Evolutionary conservation across 176 grass and related monocot genomes (phyloP), one percentile per base, ranked within the genome.

Genomic region (Oryza brachyantha): DNA sequence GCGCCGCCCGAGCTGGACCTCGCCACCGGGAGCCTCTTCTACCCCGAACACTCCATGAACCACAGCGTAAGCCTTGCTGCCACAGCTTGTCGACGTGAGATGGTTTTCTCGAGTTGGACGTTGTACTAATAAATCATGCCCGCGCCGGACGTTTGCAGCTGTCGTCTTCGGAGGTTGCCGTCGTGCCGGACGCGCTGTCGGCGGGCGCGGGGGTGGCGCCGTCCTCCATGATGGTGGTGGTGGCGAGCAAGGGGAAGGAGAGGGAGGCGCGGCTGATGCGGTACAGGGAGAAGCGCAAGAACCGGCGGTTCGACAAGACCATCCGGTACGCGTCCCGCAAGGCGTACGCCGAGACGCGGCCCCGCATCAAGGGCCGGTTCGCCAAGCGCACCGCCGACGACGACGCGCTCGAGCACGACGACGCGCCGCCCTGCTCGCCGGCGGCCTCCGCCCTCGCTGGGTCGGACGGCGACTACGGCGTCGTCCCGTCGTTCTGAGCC

Each of bases 241-340:
- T 64, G 24, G 81, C 48, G 26, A 81, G 78, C 77, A 81, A 29
- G 60, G 87, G 89, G 10, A 70, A 59, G 70, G 85, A 97, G 29
- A 73, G 93, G 81, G 83, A 89, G 77, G 93, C 93, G 39, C 87
- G 80, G 36, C 74, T 97, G 83, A 93, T 97, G 91, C 85, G 93
- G 73, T 97, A 97, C 88, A 74, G 90, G 1, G 88, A 93, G 80
- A 97, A 97, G 83, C 83, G 93, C 66, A 97, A 93, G 90, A 91
- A 63, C 83, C 90, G 90, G 16, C 65, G 88, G 14, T 97, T 97
- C 71, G 27, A 91, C 46, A 97, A 97, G 88, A 97, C 91, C 72
- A 93, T 97, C 77, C 81, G 93, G 29, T 97, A 97, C 67, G 90
- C 93, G 36, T 93, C 93, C 64, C 83, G 90, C 59, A 97, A 97